phyloP scores from a whole-genome alignment of 768 basidiomycete species.

The Lactifluus hygrophoroides region DNA sequence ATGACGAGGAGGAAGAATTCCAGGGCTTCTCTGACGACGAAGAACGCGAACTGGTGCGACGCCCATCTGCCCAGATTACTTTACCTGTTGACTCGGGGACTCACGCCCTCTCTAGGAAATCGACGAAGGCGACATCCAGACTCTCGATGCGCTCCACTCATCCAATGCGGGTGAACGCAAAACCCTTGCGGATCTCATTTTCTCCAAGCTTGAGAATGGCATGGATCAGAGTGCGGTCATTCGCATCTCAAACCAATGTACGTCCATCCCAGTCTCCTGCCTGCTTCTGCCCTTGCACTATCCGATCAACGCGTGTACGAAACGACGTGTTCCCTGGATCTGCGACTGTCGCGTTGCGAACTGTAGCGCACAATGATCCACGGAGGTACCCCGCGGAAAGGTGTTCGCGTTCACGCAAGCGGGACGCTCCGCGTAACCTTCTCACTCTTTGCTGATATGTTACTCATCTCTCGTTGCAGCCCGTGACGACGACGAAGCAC shows the following conservation, averaged over 20 bases:
- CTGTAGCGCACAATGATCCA: neutral
- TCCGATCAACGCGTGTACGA: neutral
- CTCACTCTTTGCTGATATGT: slow-evolving; percentile 7
- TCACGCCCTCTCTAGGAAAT: slow-evolving; percentile 52
- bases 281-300: neutral
- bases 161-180: slow-evolving; percentile 64
- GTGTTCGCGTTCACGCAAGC: too few species aligned
- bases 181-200: slow-evolving; percentile 95
- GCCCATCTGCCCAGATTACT: neutral
- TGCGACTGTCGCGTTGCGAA: neutral
- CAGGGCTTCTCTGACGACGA: slow-evolving; percentile 33
- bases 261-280: neutral
- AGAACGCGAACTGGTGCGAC: slow-evolving; percentile 43
- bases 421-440: neutral
- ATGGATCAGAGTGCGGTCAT: slow-evolving; percentile 45
- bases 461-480: slow-evolving; percentile 29
- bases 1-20: slow-evolving; percentile 51
- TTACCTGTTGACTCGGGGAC: neutral
- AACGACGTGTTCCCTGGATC: neutral
- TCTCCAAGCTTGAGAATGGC: slow-evolving; percentile 76
- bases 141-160: slow-evolving; percentile 75
- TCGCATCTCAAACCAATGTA: slow-evolving; percentile 52
- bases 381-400: neutral
- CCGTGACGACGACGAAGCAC: slow-evolving; percentile 39
- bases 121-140: slow-evolving; percentile 80